Evolutionary conservation across 1,284 basidiomycete genomes (phyloP), one percentile per base, ranked within the genome.

Genomic region (Hemileia vastatrix): DNA sequence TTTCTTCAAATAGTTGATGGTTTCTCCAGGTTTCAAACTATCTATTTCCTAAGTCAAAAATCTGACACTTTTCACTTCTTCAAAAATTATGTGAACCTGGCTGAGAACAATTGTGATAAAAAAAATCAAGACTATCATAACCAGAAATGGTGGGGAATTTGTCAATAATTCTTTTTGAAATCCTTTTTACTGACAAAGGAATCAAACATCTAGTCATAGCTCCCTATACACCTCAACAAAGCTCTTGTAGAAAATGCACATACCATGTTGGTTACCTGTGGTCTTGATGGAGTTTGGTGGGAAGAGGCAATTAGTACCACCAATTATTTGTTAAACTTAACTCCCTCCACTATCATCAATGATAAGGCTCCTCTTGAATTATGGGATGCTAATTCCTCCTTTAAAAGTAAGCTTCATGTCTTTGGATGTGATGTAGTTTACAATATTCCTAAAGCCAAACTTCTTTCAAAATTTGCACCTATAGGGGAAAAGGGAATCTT

Each of bases 181-280:
- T 8, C 19, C n/a, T 48, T 9, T 32, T 57, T 19, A 18, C 6
- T 2, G 21, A 48, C 32, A 31, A 49, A 32, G 55, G 55, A 2
- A 49, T 57, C 8, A 8, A 32, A 21, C 44, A 48, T n/a, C 24
- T 48, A 3, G 18, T 27, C 4, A 48, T 45, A 5, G 45, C 55
- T 32, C 55, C 55, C 18, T 57, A 57, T 43, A 57, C 21, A 4
- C 56, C 56, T 9, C 56, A 57, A 19, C 56, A 57, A 50, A 57
- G 50, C 44, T 13, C 21, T 57, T 23, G 45, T 47, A 6, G 56
- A 57, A 36, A n/a, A 32, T 4, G 56, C 27, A 36, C 48, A 50
- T 19, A 13, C 45, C 23, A 13, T 50, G 6, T 47, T 57, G 2
- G 6, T n/a, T 3, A 19, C 24, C 11, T n/a, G 6, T 15, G 6